A percentile compares a stretch with the other conserved stretches of the same genome.
Evolutionary conservation across 352 stramenopile genomes (phyloP).

Genomic region (Globisporangium takayamanum): DNA sequence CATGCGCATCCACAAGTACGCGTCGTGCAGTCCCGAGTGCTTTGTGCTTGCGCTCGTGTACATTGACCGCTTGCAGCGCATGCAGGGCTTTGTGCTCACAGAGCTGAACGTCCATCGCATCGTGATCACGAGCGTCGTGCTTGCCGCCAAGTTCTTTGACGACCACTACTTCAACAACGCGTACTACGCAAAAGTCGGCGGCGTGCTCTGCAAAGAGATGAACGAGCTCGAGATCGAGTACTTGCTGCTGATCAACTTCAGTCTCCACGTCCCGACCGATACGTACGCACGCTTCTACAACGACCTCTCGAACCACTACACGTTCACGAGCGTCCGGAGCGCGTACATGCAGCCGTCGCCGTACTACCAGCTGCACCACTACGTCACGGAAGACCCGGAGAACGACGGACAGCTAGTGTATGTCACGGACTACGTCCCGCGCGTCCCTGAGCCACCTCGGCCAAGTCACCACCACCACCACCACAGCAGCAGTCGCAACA

Average conservation of each 20-base stretch:
- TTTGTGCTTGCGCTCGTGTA: slow-evolving; percentile 99
- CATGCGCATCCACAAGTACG: slow-evolving; percentile 96
- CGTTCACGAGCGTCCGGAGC: slow-evolving; percentile 53
- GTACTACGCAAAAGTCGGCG: slow-evolving; percentile 97
- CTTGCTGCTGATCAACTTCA: slow-evolving; percentile 97
- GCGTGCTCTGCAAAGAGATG: slow-evolving; percentile 91
- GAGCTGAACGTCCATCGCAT: slow-evolving; percentile 97
- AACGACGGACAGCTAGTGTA: slow-evolving; percentile 72
- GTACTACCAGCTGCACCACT: slow-evolving; percentile 58
- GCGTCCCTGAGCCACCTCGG: slow-evolving; percentile 13
- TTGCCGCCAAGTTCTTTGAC: slow-evolving; percentile 99
- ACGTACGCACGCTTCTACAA: slow-evolving; percentile 91
- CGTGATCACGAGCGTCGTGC: slow-evolving; percentile 95
- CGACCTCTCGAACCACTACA: slow-evolving; percentile 83
- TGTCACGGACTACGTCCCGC: slow-evolving; percentile 55
- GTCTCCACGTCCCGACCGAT: slow-evolving; percentile 90
- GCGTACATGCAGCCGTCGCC: slow-evolving; percentile 25
- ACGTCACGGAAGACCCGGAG: slow-evolving; percentile 53
- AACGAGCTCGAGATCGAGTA: slow-evolving; percentile 98
- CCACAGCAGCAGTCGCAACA: slow-evolving; percentile 25
- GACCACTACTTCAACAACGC: slow-evolving; percentile 99
- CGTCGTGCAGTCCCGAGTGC: slow-evolving; percentile 97
- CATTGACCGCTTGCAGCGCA: slow-evolving; percentile 97
- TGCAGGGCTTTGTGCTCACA: slow-evolving; percentile 95
- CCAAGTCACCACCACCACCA: slow-evolving; percentile 16